A percentile compares a stretch with the other conserved stretches of the same genome.
Evolutionary conservation across 176 grass and related monocot species (phyloP).

Genomic region (Cocos nucifera): DNA sequence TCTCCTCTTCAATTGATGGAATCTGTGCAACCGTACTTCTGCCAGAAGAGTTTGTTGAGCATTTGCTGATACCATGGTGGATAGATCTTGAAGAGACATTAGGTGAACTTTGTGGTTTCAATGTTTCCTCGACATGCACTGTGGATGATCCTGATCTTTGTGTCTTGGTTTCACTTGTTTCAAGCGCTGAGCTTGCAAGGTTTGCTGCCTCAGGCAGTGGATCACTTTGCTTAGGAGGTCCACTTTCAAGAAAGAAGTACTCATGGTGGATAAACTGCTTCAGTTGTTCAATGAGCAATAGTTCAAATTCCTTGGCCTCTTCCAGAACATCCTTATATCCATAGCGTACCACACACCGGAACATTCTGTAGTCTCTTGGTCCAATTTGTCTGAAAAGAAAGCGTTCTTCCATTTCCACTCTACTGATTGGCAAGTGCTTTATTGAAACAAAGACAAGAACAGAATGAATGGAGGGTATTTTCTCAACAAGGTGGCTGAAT

Average conservation of each 20-base stretch:
- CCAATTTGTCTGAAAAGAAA: slow-evolving; percentile 58
- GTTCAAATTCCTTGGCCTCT: slow-evolving; percentile 38
- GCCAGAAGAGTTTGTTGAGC: slow-evolving; percentile 4
- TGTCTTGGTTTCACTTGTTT: slow-evolving; percentile 17
- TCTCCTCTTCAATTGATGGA: slow-evolving; percentile 29
- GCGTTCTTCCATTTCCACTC: slow-evolving; percentile 31
- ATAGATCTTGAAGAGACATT: too few relatives aligned
- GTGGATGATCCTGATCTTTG: slow-evolving; percentile 1
- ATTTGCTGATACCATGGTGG: background rate
- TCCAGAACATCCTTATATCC: slow-evolving; percentile 61
- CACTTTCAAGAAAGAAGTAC: slow-evolving; percentile 25
- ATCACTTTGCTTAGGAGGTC: slow-evolving; percentile 12
- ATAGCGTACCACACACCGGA: slow-evolving; percentile 61
- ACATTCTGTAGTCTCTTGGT: slow-evolving; percentile 12
- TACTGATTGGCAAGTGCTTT: slow-evolving; percentile 56
- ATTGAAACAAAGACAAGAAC: slow-evolving; percentile 63
- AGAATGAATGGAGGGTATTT: slow-evolving; percentile 37
- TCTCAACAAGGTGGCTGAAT: too few relatives aligned
- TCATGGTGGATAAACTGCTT: slow-evolving; percentile 53
- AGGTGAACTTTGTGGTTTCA: slow-evolving; percentile 4
- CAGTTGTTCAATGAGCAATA: slow-evolving; percentile 31
- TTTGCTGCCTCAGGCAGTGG: slow-evolving; percentile 13
- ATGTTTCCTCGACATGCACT: slow-evolving; percentile 31
- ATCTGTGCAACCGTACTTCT: slow-evolving; percentile 13
- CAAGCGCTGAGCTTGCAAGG: too few relatives aligned